These are phyloP conservation scores for Parasitella parasitica DNA, from an alignment of 371 early-diverging fungal genomes.

Conservation along the genomic window DNA sequence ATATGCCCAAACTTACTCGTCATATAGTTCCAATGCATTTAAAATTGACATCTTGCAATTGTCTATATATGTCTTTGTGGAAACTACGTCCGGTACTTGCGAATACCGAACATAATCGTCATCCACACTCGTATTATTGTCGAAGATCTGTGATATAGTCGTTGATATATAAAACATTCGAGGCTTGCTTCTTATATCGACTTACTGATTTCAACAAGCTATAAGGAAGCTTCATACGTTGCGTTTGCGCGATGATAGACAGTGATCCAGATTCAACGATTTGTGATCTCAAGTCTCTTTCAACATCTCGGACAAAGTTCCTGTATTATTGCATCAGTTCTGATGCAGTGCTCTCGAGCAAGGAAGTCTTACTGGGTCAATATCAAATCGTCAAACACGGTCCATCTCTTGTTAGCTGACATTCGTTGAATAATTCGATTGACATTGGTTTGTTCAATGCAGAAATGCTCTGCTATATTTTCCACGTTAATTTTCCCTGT, in stretches of 20 bases:
- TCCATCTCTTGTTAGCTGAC: neutral
- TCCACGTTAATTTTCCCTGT: conserved; percentile 14
- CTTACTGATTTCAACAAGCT: conserved; percentile 16
- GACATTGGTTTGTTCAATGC: neutral
- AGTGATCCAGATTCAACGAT: neutral
- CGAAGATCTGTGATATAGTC: neutral
- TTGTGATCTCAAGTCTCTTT: neutral
- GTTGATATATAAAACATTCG: neutral
- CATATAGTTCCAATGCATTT: neutral
- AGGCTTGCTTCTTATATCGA: neutral
- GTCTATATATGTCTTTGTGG: neutral
- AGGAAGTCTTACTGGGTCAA: conserved; percentile 24
- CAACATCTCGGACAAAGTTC: neutral
- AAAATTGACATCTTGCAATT: neutral
- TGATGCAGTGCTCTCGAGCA: neutral
- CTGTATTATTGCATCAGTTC: neutral
- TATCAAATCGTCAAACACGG: conserved; percentile 17
- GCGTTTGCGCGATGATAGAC: conserved; percentile 6
- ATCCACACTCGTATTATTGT: neutral
- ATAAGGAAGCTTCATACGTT: conserved; percentile 19
- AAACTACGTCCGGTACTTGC: conserved; percentile 9
- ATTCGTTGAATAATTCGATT: conserved; percentile 1
- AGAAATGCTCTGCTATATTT: conserved; percentile 2
- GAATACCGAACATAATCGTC: neutral
- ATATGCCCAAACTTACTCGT: conserved; percentile 8